Conservation (phyloP, 192 early-diverging fungal species). For the Coemansia sp. region DNA sequence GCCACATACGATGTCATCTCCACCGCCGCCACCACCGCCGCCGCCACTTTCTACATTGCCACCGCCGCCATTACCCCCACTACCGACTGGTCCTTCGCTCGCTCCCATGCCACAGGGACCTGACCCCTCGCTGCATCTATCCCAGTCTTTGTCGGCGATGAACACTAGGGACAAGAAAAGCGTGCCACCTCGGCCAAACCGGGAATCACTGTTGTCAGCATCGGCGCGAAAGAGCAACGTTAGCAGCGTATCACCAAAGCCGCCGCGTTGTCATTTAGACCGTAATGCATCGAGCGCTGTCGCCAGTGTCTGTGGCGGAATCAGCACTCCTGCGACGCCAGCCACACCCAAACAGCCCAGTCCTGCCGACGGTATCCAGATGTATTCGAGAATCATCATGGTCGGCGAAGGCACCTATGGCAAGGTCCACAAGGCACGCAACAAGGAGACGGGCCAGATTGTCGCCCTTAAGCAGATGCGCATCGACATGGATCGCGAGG, state of each 20-base stretch:
- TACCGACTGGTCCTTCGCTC: conserved; percentile 13
- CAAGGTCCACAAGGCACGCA: conserved; percentile 80
- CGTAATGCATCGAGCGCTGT: not conserved
- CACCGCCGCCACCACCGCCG: conserved; percentile 24
- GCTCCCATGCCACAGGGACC: not conserved
- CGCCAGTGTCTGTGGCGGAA: conserved; percentile 10
- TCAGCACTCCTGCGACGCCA: conserved; percentile 40
- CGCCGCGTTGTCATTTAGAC: not conserved
- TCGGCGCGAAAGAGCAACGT: not conserved
- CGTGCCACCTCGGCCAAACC: not conserved
- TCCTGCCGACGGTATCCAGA: conserved; percentile 54
- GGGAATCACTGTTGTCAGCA: not conserved
- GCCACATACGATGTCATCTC: conserved; percentile 4
- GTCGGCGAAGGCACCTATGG: conserved; percentile 86
- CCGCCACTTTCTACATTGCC: conserved; percentile 17
- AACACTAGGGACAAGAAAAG: not conserved
- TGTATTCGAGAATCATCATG: conserved; percentile 73
- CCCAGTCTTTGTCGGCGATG: conserved; percentile 8
- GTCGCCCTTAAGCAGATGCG: conserved; percentile 83
- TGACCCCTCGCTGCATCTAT: conserved; percentile 11
- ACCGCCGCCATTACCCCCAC: conserved; percentile 9
- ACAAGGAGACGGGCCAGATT: conserved; percentile 65
- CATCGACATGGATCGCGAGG: conserved; percentile 78
- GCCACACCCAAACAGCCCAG: conserved; percentile 47
- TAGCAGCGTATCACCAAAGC: conserved; percentile 9